Evolutionary conservation across 2,329 filamentous ascomycete species (phyloP).

Genomic region (Aspergillus phoenicis): DNA sequence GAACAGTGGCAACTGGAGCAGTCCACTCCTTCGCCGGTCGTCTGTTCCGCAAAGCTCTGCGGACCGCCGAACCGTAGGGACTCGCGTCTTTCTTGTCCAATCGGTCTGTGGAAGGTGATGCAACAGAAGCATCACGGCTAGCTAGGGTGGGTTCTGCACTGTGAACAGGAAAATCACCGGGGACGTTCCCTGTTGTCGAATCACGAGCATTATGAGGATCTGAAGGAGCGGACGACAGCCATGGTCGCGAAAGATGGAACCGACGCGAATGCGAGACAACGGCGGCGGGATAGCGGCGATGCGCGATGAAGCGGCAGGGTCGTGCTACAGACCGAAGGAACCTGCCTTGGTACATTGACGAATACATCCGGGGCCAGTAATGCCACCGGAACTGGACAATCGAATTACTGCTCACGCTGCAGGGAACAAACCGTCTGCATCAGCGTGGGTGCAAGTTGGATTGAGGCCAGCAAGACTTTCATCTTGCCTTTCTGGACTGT

Average conservation of each 20-base stretch:
- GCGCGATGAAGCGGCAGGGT: constrained; percentile 42
- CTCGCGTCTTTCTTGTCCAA: constrained; percentile 28
- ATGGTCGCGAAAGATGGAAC: constrained; percentile 38
- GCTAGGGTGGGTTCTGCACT: constrained; percentile 20
- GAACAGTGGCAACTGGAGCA: constrained; percentile 31
- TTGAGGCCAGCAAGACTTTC: background rate
- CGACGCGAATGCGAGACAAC: constrained; percentile 29
- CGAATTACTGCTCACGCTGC: constrained; percentile 22
- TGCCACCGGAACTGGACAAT: constrained; percentile 29
- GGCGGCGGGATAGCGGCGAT: constrained; percentile 37
- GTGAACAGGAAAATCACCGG: constrained; percentile 25
- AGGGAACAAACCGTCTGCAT: constrained; percentile 20
- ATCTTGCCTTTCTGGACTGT: background rate
- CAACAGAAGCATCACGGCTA: constrained; percentile 18
- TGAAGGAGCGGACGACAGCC: constrained; percentile 31
- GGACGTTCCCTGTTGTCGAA: constrained; percentile 23
- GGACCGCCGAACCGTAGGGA: constrained; percentile 45
- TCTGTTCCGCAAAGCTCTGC: constrained; percentile 42
- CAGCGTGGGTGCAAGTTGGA: constrained; percentile 6
- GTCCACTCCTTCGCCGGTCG: constrained; percentile 26
- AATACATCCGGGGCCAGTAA: constrained; percentile 36
- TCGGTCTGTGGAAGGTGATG: constrained; percentile 20
- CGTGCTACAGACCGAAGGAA: constrained; percentile 38
- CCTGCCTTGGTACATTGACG: constrained; percentile 42
- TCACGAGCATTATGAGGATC: constrained; percentile 31